A percentile compares a stretch with the other conserved stretches of the same genome.
Evolutionary conservation across 1,139 yeast genomes (phyloP).

Genomic region (Candida tunisiensis): DNA sequence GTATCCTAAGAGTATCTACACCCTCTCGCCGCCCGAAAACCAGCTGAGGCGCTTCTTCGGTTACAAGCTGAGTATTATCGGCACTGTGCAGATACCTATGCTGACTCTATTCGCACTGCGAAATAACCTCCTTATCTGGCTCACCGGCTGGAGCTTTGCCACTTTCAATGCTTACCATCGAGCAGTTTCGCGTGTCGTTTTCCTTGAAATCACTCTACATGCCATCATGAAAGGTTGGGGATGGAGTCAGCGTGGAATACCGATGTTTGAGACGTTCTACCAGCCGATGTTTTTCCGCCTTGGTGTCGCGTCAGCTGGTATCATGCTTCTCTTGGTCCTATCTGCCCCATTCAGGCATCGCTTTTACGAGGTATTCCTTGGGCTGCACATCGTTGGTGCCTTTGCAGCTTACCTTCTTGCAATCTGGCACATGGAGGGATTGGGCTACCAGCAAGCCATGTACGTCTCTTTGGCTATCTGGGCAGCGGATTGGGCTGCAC

Average conservation of each 20-base stretch:
- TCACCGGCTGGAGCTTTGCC: conserved; percentile 48
- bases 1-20: conserved; percentile 22
- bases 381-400: conserved; percentile 27
- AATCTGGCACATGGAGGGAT: conserved; percentile 30
- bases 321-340: conserved; percentile 29
- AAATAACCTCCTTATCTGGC: conserved; percentile 36
- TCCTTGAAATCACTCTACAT: conserved; percentile 27
- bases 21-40: conserved; percentile 21
- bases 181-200: conserved; percentile 37
- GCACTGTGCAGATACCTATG: conserved; percentile 39
- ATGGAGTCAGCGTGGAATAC: no score
- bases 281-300: conserved; percentile 25
- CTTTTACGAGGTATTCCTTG: conserved; percentile 30
- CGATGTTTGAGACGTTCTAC: no score
- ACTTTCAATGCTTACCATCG: conserved; percentile 43
- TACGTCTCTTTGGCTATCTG: conserved; percentile 24
- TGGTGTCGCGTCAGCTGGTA: conserved; percentile 40
- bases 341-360: conserved; percentile 30
- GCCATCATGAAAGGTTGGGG: conserved; percentile 21
- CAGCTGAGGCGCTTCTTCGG: conserved; percentile 33
- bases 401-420: conserved; percentile 27
- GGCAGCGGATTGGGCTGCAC: conserved; percentile 25
- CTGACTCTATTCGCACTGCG: conserved; percentile 43
- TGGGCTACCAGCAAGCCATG: conserved; percentile 30
- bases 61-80: conserved; percentile 44